Conservation (phyloP, 2,329 filamentous ascomycete genomes). For the Pyrenochaeta sp. region DNA sequence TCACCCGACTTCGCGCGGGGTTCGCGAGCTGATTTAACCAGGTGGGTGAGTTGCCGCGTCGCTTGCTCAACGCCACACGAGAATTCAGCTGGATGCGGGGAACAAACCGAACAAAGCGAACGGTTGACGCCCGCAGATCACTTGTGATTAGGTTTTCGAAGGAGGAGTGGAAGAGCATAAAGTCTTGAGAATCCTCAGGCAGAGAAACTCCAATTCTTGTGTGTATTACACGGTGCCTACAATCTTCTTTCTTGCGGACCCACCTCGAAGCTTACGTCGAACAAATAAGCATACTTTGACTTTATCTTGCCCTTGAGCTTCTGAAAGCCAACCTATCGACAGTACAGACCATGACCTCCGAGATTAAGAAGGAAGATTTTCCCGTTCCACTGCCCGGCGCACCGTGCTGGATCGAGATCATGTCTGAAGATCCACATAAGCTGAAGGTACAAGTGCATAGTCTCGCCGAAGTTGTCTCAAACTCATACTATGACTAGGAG, state of each 20-base stretch:
- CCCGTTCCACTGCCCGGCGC: slow-evolving; percentile 16
- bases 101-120: not conserved
- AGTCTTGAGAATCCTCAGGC: not conserved
- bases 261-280: not conserved
- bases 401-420: slow-evolving; percentile 33
- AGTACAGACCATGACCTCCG: slow-evolving; percentile 13
- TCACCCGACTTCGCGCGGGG: slow-evolving; percentile 1
- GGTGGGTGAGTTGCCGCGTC: slow-evolving; percentile 5
- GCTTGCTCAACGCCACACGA: not conserved
- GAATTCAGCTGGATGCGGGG: not conserved
- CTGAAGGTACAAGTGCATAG: slow-evolving; percentile 18
- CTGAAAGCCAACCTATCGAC: not conserved
- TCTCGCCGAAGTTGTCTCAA: not conserved
- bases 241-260: not conserved
- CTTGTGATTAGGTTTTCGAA: not conserved
- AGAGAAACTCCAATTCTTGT: not conserved
- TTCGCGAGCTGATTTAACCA: not conserved
- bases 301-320: not conserved
- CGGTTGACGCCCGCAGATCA: not conserved
- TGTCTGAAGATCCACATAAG: slow-evolving; percentile 22
- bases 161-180: not conserved
- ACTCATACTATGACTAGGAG: slow-evolving; percentile 14
- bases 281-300: not conserved
- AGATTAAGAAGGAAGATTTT: slow-evolving; percentile 1
- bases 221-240: not conserved